These are phyloP conservation scores for Aspergillus asperescens DNA, from an alignment of 495 filamentous ascomycete genomes.

Conservation along the genomic window DNA sequence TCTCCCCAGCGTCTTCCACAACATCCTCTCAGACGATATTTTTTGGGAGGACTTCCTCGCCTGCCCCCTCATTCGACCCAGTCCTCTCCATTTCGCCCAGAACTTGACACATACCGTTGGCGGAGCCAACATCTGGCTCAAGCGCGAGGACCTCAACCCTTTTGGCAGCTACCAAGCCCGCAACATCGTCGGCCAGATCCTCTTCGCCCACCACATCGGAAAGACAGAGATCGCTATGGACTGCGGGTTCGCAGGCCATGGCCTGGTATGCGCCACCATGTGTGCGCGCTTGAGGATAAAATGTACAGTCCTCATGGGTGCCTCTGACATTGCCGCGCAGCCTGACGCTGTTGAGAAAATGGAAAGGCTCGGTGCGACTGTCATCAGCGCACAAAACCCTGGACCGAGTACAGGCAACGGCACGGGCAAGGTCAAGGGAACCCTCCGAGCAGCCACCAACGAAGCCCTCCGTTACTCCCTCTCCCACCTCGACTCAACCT, in stretches of 20 bases:
- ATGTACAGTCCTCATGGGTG: constrained; percentile 30
- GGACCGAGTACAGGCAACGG: not conserved
- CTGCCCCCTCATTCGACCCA: constrained; percentile 19
- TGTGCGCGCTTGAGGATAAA: constrained; percentile 28
- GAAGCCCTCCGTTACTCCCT: constrained; percentile 31
- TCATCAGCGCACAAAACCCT: constrained; percentile 18
- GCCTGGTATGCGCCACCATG: constrained; percentile 29
- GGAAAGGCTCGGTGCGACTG: constrained; percentile 28
- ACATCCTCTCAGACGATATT: constrained; percentile 24
- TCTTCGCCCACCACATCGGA: constrained; percentile 30
- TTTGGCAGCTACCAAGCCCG: constrained; percentile 29
- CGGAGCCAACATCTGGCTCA: constrained; percentile 33
- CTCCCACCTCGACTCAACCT: constrained; percentile 26
- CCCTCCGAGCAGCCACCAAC: constrained; percentile 30
- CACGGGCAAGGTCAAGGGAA: constrained; percentile 14
- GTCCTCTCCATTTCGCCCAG: constrained; percentile 24
- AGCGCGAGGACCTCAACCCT: constrained; percentile 29
- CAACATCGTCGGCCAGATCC: constrained; percentile 32
- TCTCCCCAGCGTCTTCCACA: constrained; percentile 29
- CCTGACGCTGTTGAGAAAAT: constrained; percentile 27
- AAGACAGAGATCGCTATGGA: constrained; percentile 30
- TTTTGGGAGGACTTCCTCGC: constrained; percentile 30
- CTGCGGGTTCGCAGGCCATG: constrained; percentile 31
- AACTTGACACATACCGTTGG: constrained; percentile 23
- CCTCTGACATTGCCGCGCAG: constrained; percentile 27